These are phyloP conservation scores for Nakazawaea laoshanensis DNA, from an alignment of 805 yeast genomes.

Conservation along the genomic window DNA sequence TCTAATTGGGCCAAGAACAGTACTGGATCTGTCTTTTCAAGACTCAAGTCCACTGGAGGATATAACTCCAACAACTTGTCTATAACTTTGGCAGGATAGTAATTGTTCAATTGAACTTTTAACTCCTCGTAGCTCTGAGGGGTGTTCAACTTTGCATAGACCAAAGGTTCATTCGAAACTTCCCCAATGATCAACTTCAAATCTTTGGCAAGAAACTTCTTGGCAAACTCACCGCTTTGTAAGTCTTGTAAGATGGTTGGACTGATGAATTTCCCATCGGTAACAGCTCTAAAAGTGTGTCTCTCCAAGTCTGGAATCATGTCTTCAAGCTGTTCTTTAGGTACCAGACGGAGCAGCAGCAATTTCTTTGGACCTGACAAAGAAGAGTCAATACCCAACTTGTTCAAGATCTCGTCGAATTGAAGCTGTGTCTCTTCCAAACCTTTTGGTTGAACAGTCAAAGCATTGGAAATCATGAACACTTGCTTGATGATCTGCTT, in stretches of 20 bases:
- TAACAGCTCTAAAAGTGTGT: conserved; percentile 32
- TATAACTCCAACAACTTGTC: conserved; percentile 16
- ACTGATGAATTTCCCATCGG: conserved; percentile 29
- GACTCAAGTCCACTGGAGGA: conserved; percentile 6
- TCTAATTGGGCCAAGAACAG: conserved; percentile 15
- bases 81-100: conserved; percentile 25
- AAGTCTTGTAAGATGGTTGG: conserved; percentile 24
- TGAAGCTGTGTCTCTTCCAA: conserved; percentile 26
- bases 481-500: conserved; percentile 31
- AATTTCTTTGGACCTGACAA: conserved; percentile 14
- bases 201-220: conserved; percentile 15
- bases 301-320: conserved; percentile 18
- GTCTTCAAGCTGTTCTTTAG: conserved; percentile 14
- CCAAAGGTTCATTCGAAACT: conserved; percentile 24
- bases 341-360: conserved; percentile 11
- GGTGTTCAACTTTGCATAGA: conserved; percentile 23
- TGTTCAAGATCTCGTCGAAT: conserved; percentile 25
- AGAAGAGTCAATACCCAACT: conserved; percentile 15
- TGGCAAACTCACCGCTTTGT: conserved; percentile 20
- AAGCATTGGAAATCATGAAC: conserved; percentile 26
- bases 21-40: conserved; percentile 12
- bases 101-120: conserved; percentile 24
- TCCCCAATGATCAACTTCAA: conserved; percentile 26
- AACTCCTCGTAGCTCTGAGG: conserved; percentile 23
- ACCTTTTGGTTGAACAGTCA: conserved; percentile 30